Conservation (phyloP, 108 stramenopile species). For the Aureococcus anophagefferens region DNA sequence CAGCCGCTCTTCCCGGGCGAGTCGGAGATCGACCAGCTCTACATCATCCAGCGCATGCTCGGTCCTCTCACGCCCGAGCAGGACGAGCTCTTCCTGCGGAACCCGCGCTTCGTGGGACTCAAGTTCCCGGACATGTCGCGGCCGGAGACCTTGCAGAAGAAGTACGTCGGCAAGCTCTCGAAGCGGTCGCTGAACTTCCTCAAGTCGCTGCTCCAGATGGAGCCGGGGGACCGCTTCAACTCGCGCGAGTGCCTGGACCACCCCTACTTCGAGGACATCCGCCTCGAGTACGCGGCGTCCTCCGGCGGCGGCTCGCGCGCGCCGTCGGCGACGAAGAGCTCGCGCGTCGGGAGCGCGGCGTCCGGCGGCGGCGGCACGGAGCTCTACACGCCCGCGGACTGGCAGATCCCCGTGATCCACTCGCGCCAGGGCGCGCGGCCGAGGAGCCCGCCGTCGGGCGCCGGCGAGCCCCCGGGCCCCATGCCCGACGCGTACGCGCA, state of each 20-base stretch:
- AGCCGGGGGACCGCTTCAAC: conserved; percentile 16
- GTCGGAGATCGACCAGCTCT: conserved; percentile 61
- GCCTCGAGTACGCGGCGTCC: conserved; percentile 12
- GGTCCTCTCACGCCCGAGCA: conserved; percentile 31
- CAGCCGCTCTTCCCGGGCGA: conserved; percentile 59
- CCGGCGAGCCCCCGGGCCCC: too few relatives aligned
- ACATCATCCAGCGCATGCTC: conserved; percentile 46
- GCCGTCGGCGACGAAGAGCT: too few relatives aligned
- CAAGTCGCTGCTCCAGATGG: conserved; percentile 30
- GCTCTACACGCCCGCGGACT: not conserved
- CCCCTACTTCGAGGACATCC: conserved; percentile 33
- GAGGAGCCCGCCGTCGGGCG: too few relatives aligned
- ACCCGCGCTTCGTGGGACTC: conserved; percentile 49
- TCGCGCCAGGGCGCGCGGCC: not conserved
- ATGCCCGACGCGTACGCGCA: not conserved
- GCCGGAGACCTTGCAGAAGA: conserved; percentile 53
- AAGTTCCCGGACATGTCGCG: conserved; percentile 50
- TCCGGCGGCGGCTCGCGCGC: too few relatives aligned
- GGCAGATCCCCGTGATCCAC: not conserved
- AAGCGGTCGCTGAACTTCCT: conserved; percentile 43
- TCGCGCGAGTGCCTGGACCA: conserved; percentile 21
- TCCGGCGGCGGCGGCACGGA: too few relatives aligned
- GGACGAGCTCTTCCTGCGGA: conserved; percentile 43
- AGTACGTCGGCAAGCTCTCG: conserved; percentile 44
- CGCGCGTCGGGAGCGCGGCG: too few relatives aligned